Percentiles rank a stretch among this genome's conserved stretches.
phyloP scores from a whole-genome alignment of 768 basidiomycete genomes.

The Boletus tylopilopsis region DNA sequence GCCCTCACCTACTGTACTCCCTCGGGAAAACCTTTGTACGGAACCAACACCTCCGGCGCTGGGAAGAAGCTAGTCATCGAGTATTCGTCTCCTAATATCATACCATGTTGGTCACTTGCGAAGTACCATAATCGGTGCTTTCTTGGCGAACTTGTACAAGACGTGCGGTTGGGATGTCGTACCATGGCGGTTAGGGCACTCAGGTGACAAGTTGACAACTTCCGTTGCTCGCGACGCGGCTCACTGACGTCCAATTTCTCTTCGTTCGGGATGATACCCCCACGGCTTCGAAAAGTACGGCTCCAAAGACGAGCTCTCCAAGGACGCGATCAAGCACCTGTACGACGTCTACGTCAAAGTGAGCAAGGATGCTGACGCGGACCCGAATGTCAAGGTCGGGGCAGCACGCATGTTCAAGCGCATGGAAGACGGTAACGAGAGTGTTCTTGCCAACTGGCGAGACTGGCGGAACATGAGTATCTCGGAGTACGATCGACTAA shows the following conservation, averaged over 20 bases:
- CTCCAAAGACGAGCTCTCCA: slow-evolving; percentile 72
- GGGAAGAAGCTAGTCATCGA: slow-evolving; percentile 88
- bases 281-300: slow-evolving; percentile 93
- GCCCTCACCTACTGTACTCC: slow-evolving; percentile 60
- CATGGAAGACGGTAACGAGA: slow-evolving; percentile 91
- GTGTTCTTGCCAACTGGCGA: slow-evolving; percentile 83
- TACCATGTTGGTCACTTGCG: slow-evolving; percentile 98
- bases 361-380: slow-evolving; percentile 77
- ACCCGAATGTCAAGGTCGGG: slow-evolving; percentile 67
- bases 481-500: slow-evolving; percentile 83
- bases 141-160: slow-evolving; percentile 86
- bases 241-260: neutral
- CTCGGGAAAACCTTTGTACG: slow-evolving; percentile 67
- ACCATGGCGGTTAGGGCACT: slow-evolving; percentile 93
- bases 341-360: slow-evolving; percentile 95
- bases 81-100: slow-evolving; percentile 95
- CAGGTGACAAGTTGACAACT: slow-evolving; percentile 52
- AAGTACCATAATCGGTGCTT: slow-evolving; percentile 98
- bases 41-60: slow-evolving; percentile 69
- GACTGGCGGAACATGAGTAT: slow-evolving; percentile 91
- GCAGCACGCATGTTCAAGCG: slow-evolving; percentile 89
- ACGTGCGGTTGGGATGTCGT: slow-evolving; percentile 92
- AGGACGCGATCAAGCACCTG: slow-evolving; percentile 92
- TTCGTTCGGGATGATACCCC: slow-evolving; percentile 79
- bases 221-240: neutral